Evolutionary conservation across 2,329 filamentous ascomycete species (phyloP), one percentile per base, ranked within the genome.

Genomic region (Xylaria sp.): DNA sequence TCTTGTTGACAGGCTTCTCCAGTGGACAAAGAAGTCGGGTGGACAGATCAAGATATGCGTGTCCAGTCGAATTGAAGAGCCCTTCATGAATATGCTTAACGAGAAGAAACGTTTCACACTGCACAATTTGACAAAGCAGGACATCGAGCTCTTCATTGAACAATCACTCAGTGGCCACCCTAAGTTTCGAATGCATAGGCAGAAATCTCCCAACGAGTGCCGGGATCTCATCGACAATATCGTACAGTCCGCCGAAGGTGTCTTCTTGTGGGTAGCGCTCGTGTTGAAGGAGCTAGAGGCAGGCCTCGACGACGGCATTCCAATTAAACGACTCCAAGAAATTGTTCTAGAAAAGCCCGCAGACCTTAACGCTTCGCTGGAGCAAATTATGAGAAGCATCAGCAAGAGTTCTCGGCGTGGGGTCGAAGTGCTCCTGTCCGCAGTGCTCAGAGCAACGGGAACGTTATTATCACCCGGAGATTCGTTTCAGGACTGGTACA

Each of bases 1-100:
- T 2, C 62, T 64, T 41, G 62, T 64, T 10, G 8, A 20, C 2
- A 64, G 15, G 13, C 62, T 64, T 6, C 18, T n/a, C 15, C 13
- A 39, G n/a, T 64, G 62, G 62, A 51, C 43, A 2, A 41, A 6
- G 15, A 31, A 43, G n/a, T 64, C 62, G 6, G 15, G 28, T 43
- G 62, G 62, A 2, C 28, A 57, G 2, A 18, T 64, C 25, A 64
- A 64, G 23, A 64, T 64, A 15, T 64, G 62, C 43, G 62, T 57
- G 5, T 64, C 62, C 1, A 64, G 62, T 41, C 52, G 62, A 18
- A 49, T 41, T n/a, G 18, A 58, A 51, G 52, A 25, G 31, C 52
- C 62, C 23, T 64, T 64, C 54, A 64, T 58, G 62, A 10, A 31
- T 1, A 64, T 58, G 62, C 41, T 64, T 28, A 41, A 64, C 41